Evolutionary conservation across 148 eudicot genomes (phyloP).

Genomic region (Mesembryanthemum crystallinum): DNA sequence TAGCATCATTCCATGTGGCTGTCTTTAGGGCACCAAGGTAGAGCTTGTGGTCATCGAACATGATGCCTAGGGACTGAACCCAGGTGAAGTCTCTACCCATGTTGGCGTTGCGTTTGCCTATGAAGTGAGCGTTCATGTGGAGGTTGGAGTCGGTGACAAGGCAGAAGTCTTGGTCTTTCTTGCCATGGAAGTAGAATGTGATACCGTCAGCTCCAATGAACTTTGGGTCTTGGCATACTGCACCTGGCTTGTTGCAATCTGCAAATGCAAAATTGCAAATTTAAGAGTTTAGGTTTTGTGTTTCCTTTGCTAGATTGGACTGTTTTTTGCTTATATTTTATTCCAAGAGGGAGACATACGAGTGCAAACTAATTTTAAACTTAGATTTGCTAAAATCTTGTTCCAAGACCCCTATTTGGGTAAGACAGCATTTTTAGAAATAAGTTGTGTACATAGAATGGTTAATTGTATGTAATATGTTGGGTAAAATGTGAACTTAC

Average conservation of each 20-base stretch:
- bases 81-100: constrained; percentile 67
- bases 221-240: constrained; percentile 61
- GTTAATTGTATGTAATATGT: neutral
- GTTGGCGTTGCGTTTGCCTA: constrained; percentile 46
- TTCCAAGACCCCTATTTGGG: too few species aligned
- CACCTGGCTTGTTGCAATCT: constrained; percentile 67
- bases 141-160: constrained; percentile 58
- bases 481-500: constrained; percentile 26
- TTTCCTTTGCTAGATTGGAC: too few species aligned
- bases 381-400: too few species aligned
- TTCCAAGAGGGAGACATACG: too few species aligned
- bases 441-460: too few species aligned
- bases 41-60: constrained; percentile 49
- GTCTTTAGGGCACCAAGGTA: constrained; percentile 49
- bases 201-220: constrained; percentile 55
- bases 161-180: constrained; percentile 60
- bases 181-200: constrained; percentile 72
- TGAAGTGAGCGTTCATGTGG: constrained; percentile 73
- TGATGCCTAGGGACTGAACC: constrained; percentile 61
- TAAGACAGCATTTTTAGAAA: too few species aligned
- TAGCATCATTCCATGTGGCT: constrained; percentile 41
- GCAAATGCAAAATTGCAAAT: neutral
- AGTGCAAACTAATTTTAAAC: too few species aligned
- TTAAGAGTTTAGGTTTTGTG: too few species aligned
- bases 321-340: too few species aligned